A percentile compares a stretch with the other conserved stretches of the same genome.
Conservation (phyloP, 768 basidiomycete species). For the Daedalea quercina region DNA sequence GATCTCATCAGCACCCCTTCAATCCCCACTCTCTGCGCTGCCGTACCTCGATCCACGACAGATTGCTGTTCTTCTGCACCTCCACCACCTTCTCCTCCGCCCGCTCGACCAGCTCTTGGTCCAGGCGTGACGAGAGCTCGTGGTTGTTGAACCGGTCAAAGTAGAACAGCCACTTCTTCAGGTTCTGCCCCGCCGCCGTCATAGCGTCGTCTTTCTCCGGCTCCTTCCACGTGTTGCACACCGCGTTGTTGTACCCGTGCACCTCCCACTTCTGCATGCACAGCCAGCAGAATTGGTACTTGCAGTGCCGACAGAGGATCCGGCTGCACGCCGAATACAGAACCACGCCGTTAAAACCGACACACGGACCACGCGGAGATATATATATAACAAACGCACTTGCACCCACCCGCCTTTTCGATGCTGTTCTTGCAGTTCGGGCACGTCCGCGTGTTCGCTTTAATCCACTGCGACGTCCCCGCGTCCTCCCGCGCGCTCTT, state of each 20-base stretch:
- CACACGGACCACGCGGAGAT: neutral
- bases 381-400: constrained; percentile 50
- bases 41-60: constrained; percentile 96
- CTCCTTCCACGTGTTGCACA: constrained; percentile 43
- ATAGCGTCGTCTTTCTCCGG: constrained; percentile 56
- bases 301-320: constrained; percentile 99
- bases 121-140: constrained; percentile 94
- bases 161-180: constrained; percentile 42
- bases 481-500: constrained; percentile 96
- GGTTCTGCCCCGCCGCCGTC: constrained; percentile 33
- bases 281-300: constrained; percentile 97
- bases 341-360: too few relatives aligned
- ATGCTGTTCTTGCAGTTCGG: constrained; percentile 92
- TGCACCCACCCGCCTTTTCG: constrained; percentile 99
- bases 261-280: constrained; percentile 66
- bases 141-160: constrained; percentile 99
- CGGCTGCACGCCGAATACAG: constrained; percentile 50
- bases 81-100: constrained; percentile 99
- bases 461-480: constrained; percentile 99
- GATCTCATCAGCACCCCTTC: neutral
- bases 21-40: neutral
- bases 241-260: constrained; percentile 24
- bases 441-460: constrained; percentile 98
- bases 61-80: constrained; percentile 84
- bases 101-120: constrained; percentile 82